Percentiles rank a stretch among this genome's conserved stretches.
Conservation (phyloP, 176 grass and related monocot species). For the Cenchrus americanus region DNA sequence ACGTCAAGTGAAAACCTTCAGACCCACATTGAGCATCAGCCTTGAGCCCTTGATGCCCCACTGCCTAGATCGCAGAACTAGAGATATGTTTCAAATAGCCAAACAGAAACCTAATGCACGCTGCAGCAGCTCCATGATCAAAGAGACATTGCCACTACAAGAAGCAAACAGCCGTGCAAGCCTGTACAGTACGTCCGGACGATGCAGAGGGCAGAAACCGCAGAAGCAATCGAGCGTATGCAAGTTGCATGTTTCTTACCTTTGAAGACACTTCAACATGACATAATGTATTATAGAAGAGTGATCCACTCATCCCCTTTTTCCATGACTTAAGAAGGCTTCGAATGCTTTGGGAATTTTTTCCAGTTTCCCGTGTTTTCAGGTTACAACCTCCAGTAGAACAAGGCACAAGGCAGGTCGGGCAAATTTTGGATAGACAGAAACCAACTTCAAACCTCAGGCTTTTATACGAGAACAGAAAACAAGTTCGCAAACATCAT, state of each 20-base stretch:
- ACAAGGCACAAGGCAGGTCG: not conserved
- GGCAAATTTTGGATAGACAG: not conserved
- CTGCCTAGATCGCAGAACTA: not conserved
- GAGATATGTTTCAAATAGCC: not conserved
- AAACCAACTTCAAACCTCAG: not conserved
- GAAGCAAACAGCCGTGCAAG: constrained; percentile 19
- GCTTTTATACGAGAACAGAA: not conserved
- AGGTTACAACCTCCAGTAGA: not conserved
- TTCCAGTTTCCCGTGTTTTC: not conserved
- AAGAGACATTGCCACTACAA: not conserved
- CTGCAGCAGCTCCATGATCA: not conserved
- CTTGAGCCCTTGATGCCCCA: not conserved
- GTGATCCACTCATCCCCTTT: no score
- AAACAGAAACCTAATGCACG: not conserved
- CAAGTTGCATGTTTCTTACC: constrained; percentile 24
- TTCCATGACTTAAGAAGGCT: not conserved
- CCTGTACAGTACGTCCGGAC: not conserved
- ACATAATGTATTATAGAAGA: not conserved
- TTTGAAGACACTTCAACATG: constrained; percentile 25
- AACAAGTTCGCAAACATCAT: constrained; percentile 13
- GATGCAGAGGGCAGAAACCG: not conserved
- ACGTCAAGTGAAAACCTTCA: not conserved
- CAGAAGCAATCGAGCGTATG: not conserved
- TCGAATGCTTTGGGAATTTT: not conserved
- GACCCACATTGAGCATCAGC: not conserved